Percentiles rank a stretch among this genome's conserved stretches.
Conservation (phyloP, 2,329 filamentous ascomycete species). For the Venturia pyrina region DNA sequence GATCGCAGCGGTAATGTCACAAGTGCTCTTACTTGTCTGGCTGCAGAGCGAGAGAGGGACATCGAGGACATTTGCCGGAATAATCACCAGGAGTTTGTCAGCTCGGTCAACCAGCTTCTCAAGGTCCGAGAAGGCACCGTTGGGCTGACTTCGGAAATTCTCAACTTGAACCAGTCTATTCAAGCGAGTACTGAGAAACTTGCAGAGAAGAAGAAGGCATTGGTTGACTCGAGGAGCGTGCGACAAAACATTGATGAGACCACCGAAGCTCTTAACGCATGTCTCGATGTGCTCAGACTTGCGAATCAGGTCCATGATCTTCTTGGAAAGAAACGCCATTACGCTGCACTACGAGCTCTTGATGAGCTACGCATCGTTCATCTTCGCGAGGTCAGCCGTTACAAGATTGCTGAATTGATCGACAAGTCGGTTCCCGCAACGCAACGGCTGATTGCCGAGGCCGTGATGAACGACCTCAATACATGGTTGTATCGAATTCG, state of each 20-base stretch:
- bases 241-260: slow-evolving; percentile 95
- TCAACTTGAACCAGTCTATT: slow-evolving; percentile 88
- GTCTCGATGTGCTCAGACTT: slow-evolving; percentile 79
- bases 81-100: slow-evolving; percentile 93
- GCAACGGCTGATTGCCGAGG: slow-evolving; percentile 86
- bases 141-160: slow-evolving; percentile 76
- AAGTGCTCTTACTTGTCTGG: slow-evolving; percentile 70
- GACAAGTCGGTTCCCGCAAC: slow-evolving; percentile 91
- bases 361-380: slow-evolving; percentile 96
- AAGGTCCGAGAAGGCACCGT: slow-evolving; percentile 86
- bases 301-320: slow-evolving; percentile 93
- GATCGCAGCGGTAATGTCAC: slow-evolving; percentile 64
- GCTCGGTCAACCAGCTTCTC: slow-evolving; percentile 89
- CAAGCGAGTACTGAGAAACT: slow-evolving; percentile 90
- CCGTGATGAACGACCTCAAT: slow-evolving; percentile 93
- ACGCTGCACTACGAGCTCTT: slow-evolving; percentile 82
- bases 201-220: slow-evolving; percentile 83
- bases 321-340: slow-evolving; percentile 86
- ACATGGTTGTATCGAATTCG: slow-evolving; percentile 93
- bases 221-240: slow-evolving; percentile 86
- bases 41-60: slow-evolving; percentile 75
- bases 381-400: slow-evolving; percentile 85
- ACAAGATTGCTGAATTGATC: slow-evolving; percentile 90
- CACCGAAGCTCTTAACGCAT: slow-evolving; percentile 78
- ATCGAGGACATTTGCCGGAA: slow-evolving; percentile 92